Base-by-base conservation (phyloP, 2,329 filamentous ascomycete species). In the Biscogniauxia sp. region DNA sequence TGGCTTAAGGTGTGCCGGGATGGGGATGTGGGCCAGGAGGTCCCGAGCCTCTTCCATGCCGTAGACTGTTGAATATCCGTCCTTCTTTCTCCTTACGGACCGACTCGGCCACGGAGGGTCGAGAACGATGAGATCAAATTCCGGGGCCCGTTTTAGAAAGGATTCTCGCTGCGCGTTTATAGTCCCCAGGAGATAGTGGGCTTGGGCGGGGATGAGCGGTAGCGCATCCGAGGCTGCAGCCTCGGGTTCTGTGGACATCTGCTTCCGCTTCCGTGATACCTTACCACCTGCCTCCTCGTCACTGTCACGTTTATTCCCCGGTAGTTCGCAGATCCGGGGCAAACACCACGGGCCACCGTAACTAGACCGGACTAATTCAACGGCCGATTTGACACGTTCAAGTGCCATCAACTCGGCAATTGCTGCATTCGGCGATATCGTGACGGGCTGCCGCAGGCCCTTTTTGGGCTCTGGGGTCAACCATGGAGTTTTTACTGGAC, bases 91-190 rank as follows among this genome's bases (percentile, higher is more conserved):
- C 66, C 83, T 83, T 15, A 86, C 91, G 5, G 90, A 93, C 53
- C 87, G 84, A 70, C 92, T 94, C 0, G 91, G 90, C 91, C 91
- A 94, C 1, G 91, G 91, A 2, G 91, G 91, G 70, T 94, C 91
- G 20, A 93, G 77, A 7, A 93, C 73, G 45, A 93, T 79, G 52
- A 93, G 77, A 64, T 90, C 79, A 73, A 94, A 93, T 6, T 72
- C 68, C 20, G 82, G 80, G 1, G 82, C 79, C 2, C 69, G 70
- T 15, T 73, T 65, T 0, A 78, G 65, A 64, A 87, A 82, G 0
- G 64, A 63, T 1, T 72, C 67, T 45, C 78, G 73, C 52, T 75
- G 74, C 5, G 76, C 77, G 63, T 72, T 74, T 64, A 81, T 82
- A 64, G 72, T 79, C 20, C 84, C 84, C 7, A 81, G 73, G 20